phyloP scores from a whole-genome alignment of 2,329 filamentous ascomycete genomes.

The Botryosphaeria dothidea region DNA sequence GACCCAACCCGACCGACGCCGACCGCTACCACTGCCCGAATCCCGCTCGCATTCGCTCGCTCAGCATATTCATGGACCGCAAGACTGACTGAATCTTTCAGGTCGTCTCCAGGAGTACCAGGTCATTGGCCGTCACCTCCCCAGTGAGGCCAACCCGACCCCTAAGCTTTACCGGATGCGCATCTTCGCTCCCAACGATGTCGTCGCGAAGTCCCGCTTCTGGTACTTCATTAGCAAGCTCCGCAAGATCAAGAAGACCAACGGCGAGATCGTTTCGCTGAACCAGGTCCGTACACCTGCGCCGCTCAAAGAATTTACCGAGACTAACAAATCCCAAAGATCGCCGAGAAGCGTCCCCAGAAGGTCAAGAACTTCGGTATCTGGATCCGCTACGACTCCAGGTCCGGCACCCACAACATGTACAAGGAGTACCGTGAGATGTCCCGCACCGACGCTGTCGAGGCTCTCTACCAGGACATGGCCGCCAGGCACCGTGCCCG shows the following conservation, averaged over 20 bases:
- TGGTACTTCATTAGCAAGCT: slow-evolving; percentile 99
- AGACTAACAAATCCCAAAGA: slow-evolving; percentile 54
- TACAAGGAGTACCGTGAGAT: slow-evolving; percentile 99
- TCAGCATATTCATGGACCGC: neutral
- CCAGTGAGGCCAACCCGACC: slow-evolving; percentile 93
- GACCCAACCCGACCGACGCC: neutral
- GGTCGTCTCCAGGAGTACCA: slow-evolving; percentile 99
- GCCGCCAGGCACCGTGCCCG: slow-evolving; percentile 96
- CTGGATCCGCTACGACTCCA: slow-evolving; percentile 99
- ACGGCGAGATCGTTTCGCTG: slow-evolving; percentile 96
- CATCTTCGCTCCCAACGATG: slow-evolving; percentile 97
- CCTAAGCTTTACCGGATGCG: slow-evolving; percentile 99
- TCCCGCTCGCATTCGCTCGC: neutral
- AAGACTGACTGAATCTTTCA: slow-evolving; percentile 43
- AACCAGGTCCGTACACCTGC: slow-evolving; percentile 73
- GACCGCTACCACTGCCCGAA: neutral
- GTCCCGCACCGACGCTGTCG: slow-evolving; percentile 91
- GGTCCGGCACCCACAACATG: slow-evolving; percentile 99
- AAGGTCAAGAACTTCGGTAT: slow-evolving; percentile 99
- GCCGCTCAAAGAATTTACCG: neutral
- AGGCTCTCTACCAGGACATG: slow-evolving; percentile 99
- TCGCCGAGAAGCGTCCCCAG: slow-evolving; percentile 97
- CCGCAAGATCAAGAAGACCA: slow-evolving; percentile 99
- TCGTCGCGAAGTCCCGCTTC: slow-evolving; percentile 99
- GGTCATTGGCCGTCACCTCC: slow-evolving; percentile 99